Conservation (phyloP, 2,329 filamentous ascomycete genomes). For the Mollisia scopiformis region DNA sequence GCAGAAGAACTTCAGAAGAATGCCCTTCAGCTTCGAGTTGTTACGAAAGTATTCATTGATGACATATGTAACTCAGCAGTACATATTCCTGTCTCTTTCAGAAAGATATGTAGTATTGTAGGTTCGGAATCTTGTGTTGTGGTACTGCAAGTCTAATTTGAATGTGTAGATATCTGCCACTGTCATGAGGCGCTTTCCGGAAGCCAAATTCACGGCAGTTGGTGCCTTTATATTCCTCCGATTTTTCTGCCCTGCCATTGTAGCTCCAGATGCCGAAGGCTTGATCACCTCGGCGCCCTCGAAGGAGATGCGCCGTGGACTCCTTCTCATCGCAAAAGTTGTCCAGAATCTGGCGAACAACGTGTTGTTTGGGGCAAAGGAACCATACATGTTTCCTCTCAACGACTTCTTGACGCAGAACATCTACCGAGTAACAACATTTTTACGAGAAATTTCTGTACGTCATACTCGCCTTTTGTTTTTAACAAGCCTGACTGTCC, state of each 20-base stretch:
- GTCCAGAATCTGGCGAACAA: constrained; percentile 75
- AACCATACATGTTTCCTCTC: constrained; percentile 72
- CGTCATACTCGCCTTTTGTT: constrained; percentile 31
- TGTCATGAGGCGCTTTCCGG: constrained; percentile 66
- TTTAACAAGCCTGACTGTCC: constrained; percentile 6
- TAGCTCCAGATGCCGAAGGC: constrained; percentile 69
- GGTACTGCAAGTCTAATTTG: neutral
- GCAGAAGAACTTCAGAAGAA: constrained; percentile 68
- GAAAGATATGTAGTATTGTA: constrained; percentile 69
- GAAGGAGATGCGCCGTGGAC: constrained; percentile 69
- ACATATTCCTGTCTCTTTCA: constrained; percentile 65
- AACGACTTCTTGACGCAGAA: constrained; percentile 71
- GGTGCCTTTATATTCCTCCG: constrained; percentile 73
- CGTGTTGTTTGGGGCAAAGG: constrained; percentile 71
- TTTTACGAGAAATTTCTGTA: constrained; percentile 69
- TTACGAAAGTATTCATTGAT: constrained; percentile 72
- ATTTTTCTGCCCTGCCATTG: constrained; percentile 74
- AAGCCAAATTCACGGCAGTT: constrained; percentile 73
- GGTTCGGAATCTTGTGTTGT: constrained; percentile 31
- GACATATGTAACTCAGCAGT: constrained; percentile 67
- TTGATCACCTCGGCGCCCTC: constrained; percentile 63
- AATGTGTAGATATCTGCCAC: constrained; percentile 57
- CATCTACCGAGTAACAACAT: constrained; percentile 68
- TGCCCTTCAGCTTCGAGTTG: constrained; percentile 65
- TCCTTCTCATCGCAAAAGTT: constrained; percentile 71